Evolutionary conservation across 305 asterid species (phyloP).

Genomic region (Solanum aculeatissimum): DNA sequence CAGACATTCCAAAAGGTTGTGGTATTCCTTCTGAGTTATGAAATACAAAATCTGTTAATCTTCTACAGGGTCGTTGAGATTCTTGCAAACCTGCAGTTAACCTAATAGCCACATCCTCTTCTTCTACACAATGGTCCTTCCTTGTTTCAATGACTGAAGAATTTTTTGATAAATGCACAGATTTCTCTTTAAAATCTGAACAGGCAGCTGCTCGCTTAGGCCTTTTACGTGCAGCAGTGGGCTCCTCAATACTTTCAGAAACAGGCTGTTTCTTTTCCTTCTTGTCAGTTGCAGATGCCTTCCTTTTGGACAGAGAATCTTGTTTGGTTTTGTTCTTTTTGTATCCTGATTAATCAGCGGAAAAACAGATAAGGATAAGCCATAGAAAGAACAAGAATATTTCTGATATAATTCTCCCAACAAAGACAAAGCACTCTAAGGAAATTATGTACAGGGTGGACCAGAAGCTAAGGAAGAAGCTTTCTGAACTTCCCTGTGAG

Average conservation of each 20-base stretch:
- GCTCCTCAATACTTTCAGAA: constrained; percentile 28
- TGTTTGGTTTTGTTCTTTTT: constrained; percentile 16
- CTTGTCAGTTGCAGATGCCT: constrained; percentile 23
- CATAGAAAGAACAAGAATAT: not conserved
- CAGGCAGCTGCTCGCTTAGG: constrained; percentile 93
- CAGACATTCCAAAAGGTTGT: constrained; percentile 85
- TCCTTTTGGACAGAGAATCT: constrained; percentile 21
- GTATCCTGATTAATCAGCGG: constrained; percentile 17
- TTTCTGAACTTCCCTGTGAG: not conserved
- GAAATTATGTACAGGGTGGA: not conserved
- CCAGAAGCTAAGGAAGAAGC: not conserved
- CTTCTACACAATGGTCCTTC: constrained; percentile 40
- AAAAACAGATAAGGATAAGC: not conserved
- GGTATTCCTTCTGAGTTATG: constrained; percentile 57
- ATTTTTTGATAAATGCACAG: constrained; percentile 25
- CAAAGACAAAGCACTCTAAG: not conserved
- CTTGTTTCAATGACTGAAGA: constrained; percentile 57
- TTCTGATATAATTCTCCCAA: not conserved
- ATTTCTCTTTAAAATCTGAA: constrained; percentile 63
- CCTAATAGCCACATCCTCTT: constrained; percentile 67
- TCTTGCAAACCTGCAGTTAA: constrained; percentile 52
- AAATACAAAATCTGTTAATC: constrained; percentile 63
- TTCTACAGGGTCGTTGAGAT: constrained; percentile 62
- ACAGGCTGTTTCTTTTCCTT: constrained; percentile 41
- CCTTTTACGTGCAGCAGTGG: constrained; percentile 41